Conservation (phyloP, 2,329 filamentous ascomycete genomes). For the Didymella arachidicola region DNA sequence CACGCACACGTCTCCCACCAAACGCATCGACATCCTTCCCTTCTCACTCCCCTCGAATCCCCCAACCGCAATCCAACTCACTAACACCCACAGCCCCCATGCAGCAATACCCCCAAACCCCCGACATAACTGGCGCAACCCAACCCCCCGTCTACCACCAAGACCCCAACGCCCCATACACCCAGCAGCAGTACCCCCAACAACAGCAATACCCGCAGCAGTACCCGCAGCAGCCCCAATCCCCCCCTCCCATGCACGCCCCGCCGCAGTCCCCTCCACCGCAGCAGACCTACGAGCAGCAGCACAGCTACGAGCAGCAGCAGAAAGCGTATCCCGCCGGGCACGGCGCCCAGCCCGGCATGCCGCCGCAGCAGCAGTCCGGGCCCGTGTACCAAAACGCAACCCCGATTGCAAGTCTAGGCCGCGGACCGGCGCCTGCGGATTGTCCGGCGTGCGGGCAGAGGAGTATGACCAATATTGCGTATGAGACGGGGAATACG, state of each 20-base stretch:
- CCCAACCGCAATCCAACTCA: neutral
- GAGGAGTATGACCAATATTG: constrained; percentile 50
- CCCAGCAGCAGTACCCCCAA: constrained; percentile 23
- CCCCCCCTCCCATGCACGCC: neutral
- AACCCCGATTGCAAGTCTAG: constrained; percentile 45
- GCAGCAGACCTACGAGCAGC: constrained; percentile 23
- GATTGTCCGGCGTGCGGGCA: constrained; percentile 59
- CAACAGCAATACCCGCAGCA: constrained; percentile 14
- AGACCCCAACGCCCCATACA: constrained; percentile 41
- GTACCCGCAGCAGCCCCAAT: neutral
- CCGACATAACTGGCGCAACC: constrained; percentile 35
- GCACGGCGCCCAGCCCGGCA: constrained; percentile 33
- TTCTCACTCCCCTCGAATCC: neutral
- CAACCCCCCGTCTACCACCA: constrained; percentile 46
- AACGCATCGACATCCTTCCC: neutral
- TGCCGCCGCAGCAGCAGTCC: constrained; percentile 46
- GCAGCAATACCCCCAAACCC: constrained; percentile 49
- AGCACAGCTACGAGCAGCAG: constrained; percentile 12
- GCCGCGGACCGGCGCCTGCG: constrained; percentile 52
- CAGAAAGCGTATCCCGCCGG: constrained; percentile 5
- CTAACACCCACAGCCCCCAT: constrained; percentile 44
- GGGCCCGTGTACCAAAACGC: constrained; percentile 48
- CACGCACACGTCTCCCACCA: neutral
- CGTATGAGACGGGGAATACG: constrained; percentile 49
- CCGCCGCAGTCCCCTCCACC: constrained; percentile 32